phyloP scores from a whole-genome alignment of 1,284 basidiomycete species.

The Ganoderma resinaceum region DNA sequence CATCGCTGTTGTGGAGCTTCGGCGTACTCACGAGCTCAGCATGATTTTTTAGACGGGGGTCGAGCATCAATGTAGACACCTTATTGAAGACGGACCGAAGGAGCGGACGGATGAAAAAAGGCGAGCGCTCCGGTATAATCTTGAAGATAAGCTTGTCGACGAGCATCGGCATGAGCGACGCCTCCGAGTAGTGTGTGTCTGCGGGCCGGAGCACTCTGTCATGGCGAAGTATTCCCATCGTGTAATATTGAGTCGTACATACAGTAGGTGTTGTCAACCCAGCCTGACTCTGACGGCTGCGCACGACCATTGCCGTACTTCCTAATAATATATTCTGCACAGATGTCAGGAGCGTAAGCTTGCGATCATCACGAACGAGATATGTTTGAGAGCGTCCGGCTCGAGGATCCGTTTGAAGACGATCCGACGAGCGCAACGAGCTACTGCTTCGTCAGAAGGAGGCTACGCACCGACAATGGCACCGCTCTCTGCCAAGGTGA shows the following conservation, averaged over 20 bases:
- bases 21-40: conserved; percentile 34
- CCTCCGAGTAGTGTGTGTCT: conserved; percentile 50
- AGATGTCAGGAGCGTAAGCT: conserved; percentile 7
- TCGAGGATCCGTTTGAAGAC: neutral
- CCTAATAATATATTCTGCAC: conserved; percentile 44
- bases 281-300: conserved; percentile 44
- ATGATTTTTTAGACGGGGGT: conserved; percentile 37
- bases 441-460: neutral
- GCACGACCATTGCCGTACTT: conserved; percentile 52
- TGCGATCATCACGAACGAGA: neutral
- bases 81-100: conserved; percentile 33
- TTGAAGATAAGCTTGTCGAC: conserved; percentile 41
- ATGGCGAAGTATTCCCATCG: neutral
- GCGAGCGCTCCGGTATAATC: conserved; percentile 38
- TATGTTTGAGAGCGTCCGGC: conserved; percentile 2
- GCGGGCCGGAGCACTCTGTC: neutral
- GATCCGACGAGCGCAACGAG: conserved; percentile 2
- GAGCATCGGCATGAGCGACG: conserved; percentile 47
- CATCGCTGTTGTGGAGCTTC: neutral
- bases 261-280: conserved; percentile 49
- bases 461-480: conserved; percentile 41
- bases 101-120: conserved; percentile 44
- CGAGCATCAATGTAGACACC: conserved; percentile 29
- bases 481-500: conserved; percentile 45
- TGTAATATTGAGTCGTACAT: conserved; percentile 9